Base-by-base conservation (phyloP, 2,329 filamentous ascomycete genomes). In the Aspergillus sp. region DNA sequence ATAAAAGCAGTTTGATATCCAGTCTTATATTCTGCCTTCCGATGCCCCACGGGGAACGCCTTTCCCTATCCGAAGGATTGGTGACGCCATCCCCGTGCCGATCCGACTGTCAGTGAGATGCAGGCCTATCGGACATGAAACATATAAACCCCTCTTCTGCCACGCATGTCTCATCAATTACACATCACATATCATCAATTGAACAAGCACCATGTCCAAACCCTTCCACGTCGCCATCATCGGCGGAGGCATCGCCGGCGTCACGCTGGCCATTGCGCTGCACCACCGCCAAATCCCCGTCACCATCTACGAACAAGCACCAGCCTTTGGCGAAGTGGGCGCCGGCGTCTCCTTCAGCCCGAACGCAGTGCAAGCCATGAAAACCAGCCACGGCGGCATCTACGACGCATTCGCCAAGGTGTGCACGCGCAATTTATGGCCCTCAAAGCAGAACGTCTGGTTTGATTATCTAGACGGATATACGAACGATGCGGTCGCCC, bases 301-400 rank as follows among this genome's bases (percentile, higher is more conserved):
- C 10, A 58, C 58, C 19, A 52, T 67, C 27, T 67, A 67, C 49
- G 66, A 69, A 38, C 62, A 66, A 49, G 64, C 66, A 4, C 42
- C 51, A 1, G 57, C 65, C 13, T 69, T 68, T 42, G 54, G 53
- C 9, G 65, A 67, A 45, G 64, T 68, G 28, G 66, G 66, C 6
- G 64, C 65, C 2, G 64, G 64, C 1, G 63, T 68, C 35, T 65
- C 63, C 28, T 66, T 68, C 44, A 62, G 60, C 7, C 55, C 61
- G n/a, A 68, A 68, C 37, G 65, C 65, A 2, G 49, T 53, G n/a
- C 42, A 55, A 8, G 51, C 50, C 2, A 55, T 57, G 52, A 55
- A 52, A 26, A 37, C 40, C 27, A 48, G 52, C 46, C 54, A 55
- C 37, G 56, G 54, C 32, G 60, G 54, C 7, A 51, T 68, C 12